These are phyloP conservation scores for Zygosaccharomyces gambellarensis DNA, from an alignment of 805 yeast species.

Conservation along the genomic window DNA sequence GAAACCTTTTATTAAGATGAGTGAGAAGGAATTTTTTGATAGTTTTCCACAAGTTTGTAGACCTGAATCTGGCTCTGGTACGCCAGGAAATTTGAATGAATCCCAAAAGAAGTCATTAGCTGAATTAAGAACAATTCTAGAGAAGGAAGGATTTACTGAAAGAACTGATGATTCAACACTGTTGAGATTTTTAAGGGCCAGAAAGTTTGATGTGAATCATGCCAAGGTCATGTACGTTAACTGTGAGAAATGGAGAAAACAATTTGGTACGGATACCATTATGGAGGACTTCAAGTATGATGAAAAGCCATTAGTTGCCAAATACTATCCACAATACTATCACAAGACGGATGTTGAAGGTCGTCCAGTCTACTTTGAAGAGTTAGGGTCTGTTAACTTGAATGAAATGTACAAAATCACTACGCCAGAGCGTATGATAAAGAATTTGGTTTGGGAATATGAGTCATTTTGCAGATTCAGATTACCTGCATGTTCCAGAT, in stretches of 20 bases:
- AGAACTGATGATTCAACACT: constrained; percentile 85
- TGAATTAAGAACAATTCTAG: constrained; percentile 53
- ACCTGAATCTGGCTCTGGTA: constrained; percentile 64
- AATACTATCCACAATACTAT: constrained; percentile 91
- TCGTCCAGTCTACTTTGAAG: constrained; percentile 92
- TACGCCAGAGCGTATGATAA: constrained; percentile 91
- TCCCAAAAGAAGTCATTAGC: constrained; percentile 59
- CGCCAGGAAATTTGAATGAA: constrained; percentile 71
- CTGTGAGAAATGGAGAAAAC: constrained; percentile 90
- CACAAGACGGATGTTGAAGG: constrained; percentile 97
- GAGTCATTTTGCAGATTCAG: constrained; percentile 82
- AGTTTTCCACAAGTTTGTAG: constrained; percentile 71
- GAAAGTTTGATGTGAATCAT: constrained; percentile 81
- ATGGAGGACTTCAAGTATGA: constrained; percentile 82
- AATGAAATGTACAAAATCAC: constrained; percentile 90
- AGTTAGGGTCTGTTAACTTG: constrained; percentile 85
- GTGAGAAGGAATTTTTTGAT: constrained; percentile 34
- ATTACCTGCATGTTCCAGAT: constrained; percentile 91
- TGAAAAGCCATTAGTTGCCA: constrained; percentile 89
- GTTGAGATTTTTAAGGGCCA: constrained; percentile 84
- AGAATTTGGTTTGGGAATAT: constrained; percentile 95
- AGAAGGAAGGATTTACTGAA: constrained; percentile 60
- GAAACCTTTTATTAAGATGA: constrained; percentile 5
- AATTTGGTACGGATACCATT: constrained; percentile 81
- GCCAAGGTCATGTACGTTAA: constrained; percentile 77